Evolutionary conservation across 257 asterid genomes (phyloP).

Genomic region (Nicotiana noctiflora): DNA sequence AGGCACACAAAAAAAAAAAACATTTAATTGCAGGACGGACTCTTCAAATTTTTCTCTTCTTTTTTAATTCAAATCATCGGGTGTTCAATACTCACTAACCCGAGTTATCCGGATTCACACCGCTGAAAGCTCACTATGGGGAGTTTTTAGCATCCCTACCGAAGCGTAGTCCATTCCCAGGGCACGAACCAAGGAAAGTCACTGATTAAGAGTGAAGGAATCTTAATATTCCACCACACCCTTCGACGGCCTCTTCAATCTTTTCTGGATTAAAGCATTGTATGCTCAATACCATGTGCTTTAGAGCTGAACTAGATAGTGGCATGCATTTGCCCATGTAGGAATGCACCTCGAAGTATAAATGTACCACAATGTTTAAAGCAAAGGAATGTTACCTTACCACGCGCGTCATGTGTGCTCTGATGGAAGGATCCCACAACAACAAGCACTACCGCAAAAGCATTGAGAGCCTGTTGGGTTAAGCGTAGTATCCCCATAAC

Average conservation of each 20-base stretch:
- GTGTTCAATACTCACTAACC: neutral
- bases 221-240: neutral
- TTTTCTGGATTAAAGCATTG: neutral
- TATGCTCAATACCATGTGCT: neutral
- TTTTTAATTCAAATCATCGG: neutral
- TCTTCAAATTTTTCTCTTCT: neutral
- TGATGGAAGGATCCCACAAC: slow-evolving; percentile 69
- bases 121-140: neutral
- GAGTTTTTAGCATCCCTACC: neutral
- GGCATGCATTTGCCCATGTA: too few species aligned
- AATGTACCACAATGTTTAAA: neutral
- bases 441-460: slow-evolving; percentile 58
- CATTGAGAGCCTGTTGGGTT: slow-evolving; percentile 42
- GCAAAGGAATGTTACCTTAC: neutral
- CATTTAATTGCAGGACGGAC: too few species aligned
- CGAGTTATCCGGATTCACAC: neutral
- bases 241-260: neutral
- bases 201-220: neutral
- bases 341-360: neutral
- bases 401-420: slow-evolving; percentile 61
- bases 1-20: too few species aligned
- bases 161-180: neutral
- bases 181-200: neutral
- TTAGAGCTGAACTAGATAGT: neutral
- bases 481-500: slow-evolving; percentile 65